Percentiles rank a stretch among this genome's conserved stretches.
phyloP scores from a whole-genome alignment of 2,329 filamentous ascomycete species.

The Colletotrichum cuscutae region DNA sequence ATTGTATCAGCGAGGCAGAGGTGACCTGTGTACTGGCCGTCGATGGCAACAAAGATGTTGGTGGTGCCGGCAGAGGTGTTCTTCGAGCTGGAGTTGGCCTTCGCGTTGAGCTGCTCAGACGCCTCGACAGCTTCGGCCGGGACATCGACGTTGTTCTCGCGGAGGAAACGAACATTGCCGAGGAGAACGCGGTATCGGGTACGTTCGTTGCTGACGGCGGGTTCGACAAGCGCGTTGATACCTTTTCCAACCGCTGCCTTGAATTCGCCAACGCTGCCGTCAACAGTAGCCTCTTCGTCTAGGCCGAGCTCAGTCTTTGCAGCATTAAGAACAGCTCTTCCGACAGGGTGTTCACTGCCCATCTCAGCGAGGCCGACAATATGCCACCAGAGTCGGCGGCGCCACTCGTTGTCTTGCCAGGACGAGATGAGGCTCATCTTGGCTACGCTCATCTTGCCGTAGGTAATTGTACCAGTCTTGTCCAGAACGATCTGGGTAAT shows the following conservation, averaged over 20 bases:
- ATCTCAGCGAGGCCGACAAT: constrained; percentile 94
- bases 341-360: constrained; percentile 95
- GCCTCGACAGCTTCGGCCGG: constrained; percentile 71
- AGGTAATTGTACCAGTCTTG: constrained; percentile 94
- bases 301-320: constrained; percentile 82
- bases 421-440: constrained; percentile 71
- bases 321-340: constrained; percentile 82
- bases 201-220: constrained; percentile 73
- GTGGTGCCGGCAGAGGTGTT: constrained; percentile 76
- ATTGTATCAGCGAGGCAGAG: constrained; percentile 90
- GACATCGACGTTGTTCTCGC: constrained; percentile 74
- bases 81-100: constrained; percentile 48
- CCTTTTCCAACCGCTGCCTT: constrained; percentile 85
- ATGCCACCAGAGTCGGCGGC: constrained; percentile 90
- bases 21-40: constrained; percentile 82
- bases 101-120: constrained; percentile 67
- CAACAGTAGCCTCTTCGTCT: constrained; percentile 76
- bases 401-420: constrained; percentile 77
- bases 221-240: constrained; percentile 84
- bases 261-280: constrained; percentile 89
- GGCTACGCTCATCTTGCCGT: constrained; percentile 95
- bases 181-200: constrained; percentile 82
- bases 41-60: constrained; percentile 90
- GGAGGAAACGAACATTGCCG: constrained; percentile 83
- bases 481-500: constrained; percentile 92